These are phyloP conservation scores for Myxozyma geophila DNA, from an alignment of 805 yeast genomes.

Conservation along the genomic window DNA sequence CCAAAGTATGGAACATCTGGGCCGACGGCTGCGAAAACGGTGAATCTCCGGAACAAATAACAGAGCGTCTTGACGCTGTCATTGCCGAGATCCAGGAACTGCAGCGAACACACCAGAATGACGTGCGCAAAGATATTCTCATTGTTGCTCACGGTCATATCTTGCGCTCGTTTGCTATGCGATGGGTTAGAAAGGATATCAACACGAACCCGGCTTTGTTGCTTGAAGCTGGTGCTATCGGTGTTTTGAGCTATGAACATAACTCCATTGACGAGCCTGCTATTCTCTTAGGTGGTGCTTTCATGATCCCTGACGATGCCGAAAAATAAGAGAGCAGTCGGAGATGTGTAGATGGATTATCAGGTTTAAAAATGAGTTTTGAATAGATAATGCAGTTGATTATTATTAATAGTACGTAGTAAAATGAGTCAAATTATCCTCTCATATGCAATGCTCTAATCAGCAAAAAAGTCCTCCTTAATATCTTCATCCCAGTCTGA, in stretches of 20 bases:
- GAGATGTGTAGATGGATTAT: background rate
- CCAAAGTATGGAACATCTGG: conserved; percentile 80
- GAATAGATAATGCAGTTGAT: no score
- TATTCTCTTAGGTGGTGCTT: conserved; percentile 79
- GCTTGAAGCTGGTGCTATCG: conserved; percentile 94
- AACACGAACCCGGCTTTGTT: conserved; percentile 74
- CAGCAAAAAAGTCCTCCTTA: conserved; percentile 15
- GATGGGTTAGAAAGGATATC: conserved; percentile 76
- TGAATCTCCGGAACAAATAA: conserved; percentile 69
- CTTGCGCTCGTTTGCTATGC: conserved; percentile 81
- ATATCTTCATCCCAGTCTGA: conserved; percentile 16
- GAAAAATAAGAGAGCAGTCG: conserved; percentile 5
- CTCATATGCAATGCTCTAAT: background rate
- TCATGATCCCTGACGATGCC: conserved; percentile 54
- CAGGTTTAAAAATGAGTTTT: no score
- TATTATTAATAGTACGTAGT: no score
- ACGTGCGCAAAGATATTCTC: conserved; percentile 50
- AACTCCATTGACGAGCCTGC: conserved; percentile 86
- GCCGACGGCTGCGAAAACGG: conserved; percentile 92
- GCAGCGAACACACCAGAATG: conserved; percentile 59
- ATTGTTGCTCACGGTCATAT: conserved; percentile 95
- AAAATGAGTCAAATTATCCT: background rate
- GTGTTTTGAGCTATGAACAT: conserved; percentile 89
- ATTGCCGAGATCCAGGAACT: conserved; percentile 66
- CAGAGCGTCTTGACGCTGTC: conserved; percentile 69